phyloP scores from a whole-genome alignment of 2,329 filamentous ascomycete genomes.

The Elsinoe australis region DNA sequence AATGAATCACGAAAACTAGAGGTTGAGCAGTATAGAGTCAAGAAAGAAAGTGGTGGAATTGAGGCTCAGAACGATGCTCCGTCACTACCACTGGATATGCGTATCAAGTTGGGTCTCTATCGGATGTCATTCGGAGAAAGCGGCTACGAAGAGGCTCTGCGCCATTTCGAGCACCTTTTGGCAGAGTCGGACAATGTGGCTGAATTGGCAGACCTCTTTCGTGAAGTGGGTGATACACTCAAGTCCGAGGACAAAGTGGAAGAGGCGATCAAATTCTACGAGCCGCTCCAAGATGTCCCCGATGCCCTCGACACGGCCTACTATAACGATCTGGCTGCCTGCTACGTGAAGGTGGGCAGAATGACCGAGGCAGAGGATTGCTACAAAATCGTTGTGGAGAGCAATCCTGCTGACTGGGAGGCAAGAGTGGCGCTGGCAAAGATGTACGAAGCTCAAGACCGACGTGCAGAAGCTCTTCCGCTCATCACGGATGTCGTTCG shows the following conservation, averaged over 20 bases:
- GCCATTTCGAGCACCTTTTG: conserved; percentile 51
- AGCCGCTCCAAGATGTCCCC: conserved; percentile 40
- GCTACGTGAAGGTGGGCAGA: conserved; percentile 58
- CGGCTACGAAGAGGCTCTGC: conserved; percentile 56
- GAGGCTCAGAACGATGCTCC: conserved; percentile 54
- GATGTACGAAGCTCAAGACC: conserved; percentile 65
- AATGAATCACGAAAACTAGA: conserved; percentile 58
- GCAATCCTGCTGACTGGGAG: conserved; percentile 64
- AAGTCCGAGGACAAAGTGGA: conserved; percentile 44
- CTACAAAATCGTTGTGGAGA: conserved; percentile 65
- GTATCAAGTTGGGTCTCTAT: conserved; percentile 75
- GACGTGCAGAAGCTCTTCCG: conserved; percentile 67
- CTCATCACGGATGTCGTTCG: conserved; percentile 68
- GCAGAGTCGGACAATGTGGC: conserved; percentile 56
- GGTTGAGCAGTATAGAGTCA: conserved; percentile 54
- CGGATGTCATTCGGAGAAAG: conserved; percentile 57
- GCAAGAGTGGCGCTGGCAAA: conserved; percentile 73
- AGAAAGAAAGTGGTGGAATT: conserved; percentile 26
- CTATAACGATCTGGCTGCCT: conserved; percentile 54
- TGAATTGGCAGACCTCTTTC: conserved; percentile 71
- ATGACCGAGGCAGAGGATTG: conserved; percentile 66
- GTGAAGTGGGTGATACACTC: conserved; percentile 58
- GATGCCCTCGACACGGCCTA: conserved; percentile 44
- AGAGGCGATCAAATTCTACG: conserved; percentile 53
- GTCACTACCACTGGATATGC: conserved; percentile 70